Conservation (phyloP, 164 flowering plant genomes). For the Piper betle region DNA sequence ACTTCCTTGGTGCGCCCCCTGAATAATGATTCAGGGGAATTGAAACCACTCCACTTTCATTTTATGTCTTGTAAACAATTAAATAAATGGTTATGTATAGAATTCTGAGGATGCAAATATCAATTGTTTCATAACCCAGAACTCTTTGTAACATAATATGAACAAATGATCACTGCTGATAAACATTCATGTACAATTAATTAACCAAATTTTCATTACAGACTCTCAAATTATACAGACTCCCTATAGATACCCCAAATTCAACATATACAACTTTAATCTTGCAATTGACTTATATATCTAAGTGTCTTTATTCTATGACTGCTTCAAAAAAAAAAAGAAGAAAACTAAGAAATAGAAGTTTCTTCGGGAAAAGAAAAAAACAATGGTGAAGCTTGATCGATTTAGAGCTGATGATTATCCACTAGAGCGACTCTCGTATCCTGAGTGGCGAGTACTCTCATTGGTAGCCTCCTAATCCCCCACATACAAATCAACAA, state of each 20-base stretch:
- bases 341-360: background rate
- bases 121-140: background rate
- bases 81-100: background rate
- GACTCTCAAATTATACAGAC: background rate
- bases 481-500: background rate
- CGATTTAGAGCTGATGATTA: slow-evolving; percentile 13
- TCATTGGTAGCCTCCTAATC: slow-evolving; percentile 8
- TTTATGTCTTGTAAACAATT: background rate
- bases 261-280: background rate
- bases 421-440: slow-evolving; percentile 19
- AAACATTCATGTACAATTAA: too few species aligned
- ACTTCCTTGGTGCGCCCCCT: too few species aligned
- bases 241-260: background rate
- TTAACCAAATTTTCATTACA: background rate
- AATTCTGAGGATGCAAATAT: too few species aligned
- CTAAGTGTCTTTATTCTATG: background rate
- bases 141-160: too few species aligned
- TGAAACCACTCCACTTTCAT: background rate
- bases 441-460: slow-evolving; percentile 1
- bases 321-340: background rate
- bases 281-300: background rate
- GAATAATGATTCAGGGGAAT: too few species aligned
- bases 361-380: background rate
- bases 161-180: too few species aligned
- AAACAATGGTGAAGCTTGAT: slow-evolving; percentile 5